These are phyloP conservation scores for Zizania latifolia DNA, from an alignment of 176 grass and related monocot genomes.

Conservation along the genomic window DNA sequence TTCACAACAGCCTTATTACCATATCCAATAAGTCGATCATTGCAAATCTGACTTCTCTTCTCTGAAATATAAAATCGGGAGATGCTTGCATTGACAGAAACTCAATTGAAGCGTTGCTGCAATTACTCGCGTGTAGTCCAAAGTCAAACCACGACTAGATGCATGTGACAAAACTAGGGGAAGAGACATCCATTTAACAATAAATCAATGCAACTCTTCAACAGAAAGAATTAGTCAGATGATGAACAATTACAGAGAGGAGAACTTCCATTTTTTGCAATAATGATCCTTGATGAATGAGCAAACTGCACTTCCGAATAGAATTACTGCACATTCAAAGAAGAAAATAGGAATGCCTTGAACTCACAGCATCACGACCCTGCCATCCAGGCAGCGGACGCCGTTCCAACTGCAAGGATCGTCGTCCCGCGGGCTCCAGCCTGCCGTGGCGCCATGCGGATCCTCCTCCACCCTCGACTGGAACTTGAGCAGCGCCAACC, in stretches of 20 bases:
- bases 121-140: background rate
- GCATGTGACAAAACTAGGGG: conserved; percentile 1
- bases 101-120: background rate
- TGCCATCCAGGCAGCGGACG: conserved; percentile 48
- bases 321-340: background rate
- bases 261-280: background rate
- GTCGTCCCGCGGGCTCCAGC: conserved; percentile 49
- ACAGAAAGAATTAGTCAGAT: conserved; percentile 23
- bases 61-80: background rate
- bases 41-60: background rate
- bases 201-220: background rate
- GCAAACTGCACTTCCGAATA: background rate
- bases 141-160: conserved; percentile 32
- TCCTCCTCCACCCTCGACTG: conserved; percentile 68
- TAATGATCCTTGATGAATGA: background rate
- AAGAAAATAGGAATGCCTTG: conserved; percentile 3
- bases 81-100: conserved; percentile 29
- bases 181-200: conserved; percentile 6
- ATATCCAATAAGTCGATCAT: background rate
- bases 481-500: conserved; percentile 59
- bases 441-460: conserved; percentile 58
- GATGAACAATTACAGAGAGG: conserved; percentile 5
- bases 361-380: conserved; percentile 81
- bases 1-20: background rate
- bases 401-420: conserved; percentile 82